Base-by-base conservation (phyloP, 2,329 filamentous ascomycete species). In the Trichoderma semiorbis region DNA sequence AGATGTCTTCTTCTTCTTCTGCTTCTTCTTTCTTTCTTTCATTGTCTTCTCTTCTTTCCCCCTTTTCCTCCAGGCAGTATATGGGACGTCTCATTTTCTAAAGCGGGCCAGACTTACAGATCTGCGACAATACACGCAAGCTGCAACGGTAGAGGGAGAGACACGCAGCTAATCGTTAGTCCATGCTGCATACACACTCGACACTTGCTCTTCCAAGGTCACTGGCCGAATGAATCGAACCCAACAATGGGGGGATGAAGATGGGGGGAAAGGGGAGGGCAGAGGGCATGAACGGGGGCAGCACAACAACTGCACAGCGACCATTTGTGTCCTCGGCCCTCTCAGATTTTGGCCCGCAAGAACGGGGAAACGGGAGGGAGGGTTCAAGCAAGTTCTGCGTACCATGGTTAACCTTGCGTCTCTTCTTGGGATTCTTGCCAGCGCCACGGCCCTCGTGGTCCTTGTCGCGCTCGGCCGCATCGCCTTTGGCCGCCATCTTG, bases 341-440 rank as follows among this genome's bases (percentile, higher is more conserved):
- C 47, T 36, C 47, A 32, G 7, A 36, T n/a, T 34, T 36, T 8
- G 16, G 18, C 34, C 64, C 24, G 55, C 47, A n/a, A 64, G 28
- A 18, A 61, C 28, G 47, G n/a, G 24, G 26, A 32, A 32, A 12
- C 21, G 26, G 53, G 18, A 53, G 24, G 39, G 24, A 21, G 69
- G 60, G 72, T 65, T 58, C 30, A 55, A 73, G 75, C 75, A 78
- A 72, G 76, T 60, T 50, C 30, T 72, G 83, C 90, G 84, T 89
- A 95, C 93, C 93, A 84, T 95, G 93, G 85, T 94, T 95, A 77
- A 95, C 93, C 85, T 95, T 95, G 85, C 93, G 92, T 84, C 93
- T 88, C 87, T 94, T 95, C 85, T 93, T 95, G 63, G 91, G 90
- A 80, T 89, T 92, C 81, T 88, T 86, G 75, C 83, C 76, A 24